Conservation (phyloP, 331 rosid genomes). For the Malus hybrid region DNA sequence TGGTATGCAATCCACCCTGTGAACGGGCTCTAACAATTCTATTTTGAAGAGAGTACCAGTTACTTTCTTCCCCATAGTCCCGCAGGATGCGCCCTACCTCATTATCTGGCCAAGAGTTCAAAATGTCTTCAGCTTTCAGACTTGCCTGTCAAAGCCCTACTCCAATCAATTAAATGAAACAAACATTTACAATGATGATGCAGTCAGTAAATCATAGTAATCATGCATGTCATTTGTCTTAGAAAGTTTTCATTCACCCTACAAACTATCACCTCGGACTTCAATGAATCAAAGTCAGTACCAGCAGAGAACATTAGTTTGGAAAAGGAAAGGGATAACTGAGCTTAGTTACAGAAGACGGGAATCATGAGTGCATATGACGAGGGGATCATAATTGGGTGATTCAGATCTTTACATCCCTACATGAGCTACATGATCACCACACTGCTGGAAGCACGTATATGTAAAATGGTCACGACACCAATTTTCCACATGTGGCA, state of each 20-base stretch:
- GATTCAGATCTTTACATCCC: background rate
- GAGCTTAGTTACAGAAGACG: background rate
- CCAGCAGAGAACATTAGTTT: background rate
- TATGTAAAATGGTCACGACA: background rate
- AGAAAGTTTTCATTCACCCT: slow-evolving; percentile 6
- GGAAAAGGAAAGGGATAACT: background rate
- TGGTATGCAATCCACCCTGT: slow-evolving; percentile 76
- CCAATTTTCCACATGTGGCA: background rate
- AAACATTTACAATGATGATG: slow-evolving; percentile 29
- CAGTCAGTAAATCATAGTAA: slow-evolving; percentile 14
- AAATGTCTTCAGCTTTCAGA: slow-evolving; percentile 84
- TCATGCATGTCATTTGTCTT: background rate
- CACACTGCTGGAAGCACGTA: background rate
- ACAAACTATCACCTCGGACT: background rate
- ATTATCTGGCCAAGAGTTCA: slow-evolving; percentile 86
- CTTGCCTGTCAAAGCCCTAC: slow-evolving; percentile 98
- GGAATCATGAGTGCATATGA: background rate
- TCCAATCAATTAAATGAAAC: slow-evolving; percentile 64
- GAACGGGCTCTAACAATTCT: slow-evolving; percentile 66
- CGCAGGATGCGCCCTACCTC: slow-evolving; percentile 75
- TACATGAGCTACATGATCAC: background rate
- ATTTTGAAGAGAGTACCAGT: slow-evolving; percentile 72
- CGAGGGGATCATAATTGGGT: background rate
- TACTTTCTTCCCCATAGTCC: slow-evolving; percentile 84
- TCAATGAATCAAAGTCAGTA: background rate